Evolutionary conservation across 2,329 filamentous ascomycete species (phyloP), one percentile per base, ranked within the genome.

Genomic region (Colletotrichum kahawae): DNA sequence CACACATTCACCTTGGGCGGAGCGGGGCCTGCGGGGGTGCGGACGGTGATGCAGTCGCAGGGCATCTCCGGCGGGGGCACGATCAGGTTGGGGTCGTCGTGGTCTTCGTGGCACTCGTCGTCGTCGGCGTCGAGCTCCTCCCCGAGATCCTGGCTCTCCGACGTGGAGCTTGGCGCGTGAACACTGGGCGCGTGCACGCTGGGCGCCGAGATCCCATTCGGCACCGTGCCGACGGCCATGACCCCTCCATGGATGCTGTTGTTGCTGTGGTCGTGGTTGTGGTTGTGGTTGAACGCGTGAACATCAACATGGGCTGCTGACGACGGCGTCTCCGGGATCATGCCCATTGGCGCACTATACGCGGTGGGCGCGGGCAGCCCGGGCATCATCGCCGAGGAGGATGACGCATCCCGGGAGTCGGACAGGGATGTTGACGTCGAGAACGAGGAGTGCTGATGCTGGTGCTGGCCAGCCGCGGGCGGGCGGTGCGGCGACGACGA

Each of bases 1-100:
- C 81, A 82, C 8, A 74, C 77, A 33, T 81, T 81, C 24, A 65
- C 65, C 27, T 31, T 62, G 3, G 34, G 63, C 8, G 64, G n/a
- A 5, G 57, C 14, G 27, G 57, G 57, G 4, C 69, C 72, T 6
- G 56, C 12, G 14, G 57, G 63, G 9, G 69, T 59, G 14, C 43
- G 63, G 14, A 27, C 36, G 18, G 43, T 34, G 18, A 59, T 21
- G 31, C 73, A 75, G 27, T 75, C 73, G 48, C 69, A 75, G 57
- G 63, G 70, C 12, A 14, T n/a, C 7, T 54, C 63, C 4, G 69
- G 48, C 2, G 70, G 63, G 8, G 73, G 73, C 5, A 73, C 64
- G 12, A 75, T 73, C 7, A 75, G n/a, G 48, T n/a, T 51, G 12
- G 43, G 34, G 34, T 68, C 69, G 64, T 68, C 48, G 16, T 29